Percentiles rank a stretch among this genome's conserved stretches.
These are phyloP conservation scores for Vitis amurensis DNA, from an alignment of 164 flowering plant genomes.

Conservation along the genomic window DNA sequence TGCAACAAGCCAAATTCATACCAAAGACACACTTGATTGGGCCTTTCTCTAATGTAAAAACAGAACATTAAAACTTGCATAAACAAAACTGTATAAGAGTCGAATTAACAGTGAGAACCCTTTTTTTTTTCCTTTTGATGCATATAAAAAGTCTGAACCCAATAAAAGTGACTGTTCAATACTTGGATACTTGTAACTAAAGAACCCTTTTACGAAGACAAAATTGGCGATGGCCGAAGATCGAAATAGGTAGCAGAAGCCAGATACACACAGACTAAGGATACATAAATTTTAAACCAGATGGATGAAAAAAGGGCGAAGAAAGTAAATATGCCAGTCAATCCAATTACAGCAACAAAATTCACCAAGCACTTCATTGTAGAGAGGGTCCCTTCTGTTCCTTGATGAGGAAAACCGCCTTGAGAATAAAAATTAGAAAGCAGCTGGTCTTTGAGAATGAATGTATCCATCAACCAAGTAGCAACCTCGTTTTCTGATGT, in stretches of 20 bases:
- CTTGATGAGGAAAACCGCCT: conserved; percentile 67
- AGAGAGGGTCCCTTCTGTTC: conserved; percentile 61
- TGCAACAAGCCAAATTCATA: too few species aligned
- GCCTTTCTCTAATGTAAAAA: too few species aligned
- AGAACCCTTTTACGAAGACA: conserved; percentile 11
- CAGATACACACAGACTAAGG: conserved; percentile 57
- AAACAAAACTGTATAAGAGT: background rate
- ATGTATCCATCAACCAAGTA: conserved; percentile 64
- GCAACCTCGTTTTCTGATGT: conserved; percentile 49
- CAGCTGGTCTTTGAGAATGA: conserved; percentile 58
- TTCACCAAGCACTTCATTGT: conserved; percentile 51
- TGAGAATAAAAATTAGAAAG: conserved; percentile 57
- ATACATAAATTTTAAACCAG: conserved; percentile 74
- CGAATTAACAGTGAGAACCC: background rate
- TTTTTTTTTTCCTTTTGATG: background rate
- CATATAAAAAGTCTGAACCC: background rate
- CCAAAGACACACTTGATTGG: too few species aligned
- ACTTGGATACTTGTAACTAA: conserved; percentile 9
- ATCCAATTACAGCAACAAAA: conserved; percentile 35
- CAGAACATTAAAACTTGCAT: too few species aligned
- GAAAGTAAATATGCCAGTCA: conserved; percentile 41
- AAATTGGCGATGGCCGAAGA: conserved; percentile 51
- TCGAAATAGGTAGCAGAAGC: conserved; percentile 55
- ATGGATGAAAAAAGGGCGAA: conserved; percentile 55
- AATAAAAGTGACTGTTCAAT: background rate